Percentiles rank a stretch among this genome's conserved stretches.
These are phyloP conservation scores for Penicillium parvum DNA, from an alignment of 495 filamentous ascomycete genomes.

Conservation along the genomic window DNA sequence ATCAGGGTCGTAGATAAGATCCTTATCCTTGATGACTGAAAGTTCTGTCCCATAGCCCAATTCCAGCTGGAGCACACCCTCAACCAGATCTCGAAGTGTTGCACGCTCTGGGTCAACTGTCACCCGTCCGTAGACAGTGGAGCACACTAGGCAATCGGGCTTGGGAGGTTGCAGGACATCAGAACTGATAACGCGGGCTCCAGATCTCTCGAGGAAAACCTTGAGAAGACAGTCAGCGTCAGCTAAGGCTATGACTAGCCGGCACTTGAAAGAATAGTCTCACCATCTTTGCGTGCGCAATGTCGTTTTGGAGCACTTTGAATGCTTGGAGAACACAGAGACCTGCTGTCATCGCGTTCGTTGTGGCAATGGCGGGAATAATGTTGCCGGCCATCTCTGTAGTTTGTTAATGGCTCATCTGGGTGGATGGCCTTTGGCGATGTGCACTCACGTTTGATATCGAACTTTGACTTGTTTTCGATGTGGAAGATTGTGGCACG, in stretches of 20 bases:
- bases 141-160: conserved; percentile 75
- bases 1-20: conserved; percentile 80
- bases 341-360: conserved; percentile 92
- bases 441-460: conserved; percentile 70
- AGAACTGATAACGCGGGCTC: conserved; percentile 66
- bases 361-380: conserved; percentile 96
- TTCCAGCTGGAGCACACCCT: conserved; percentile 60
- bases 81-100: conserved; percentile 77
- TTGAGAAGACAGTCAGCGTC: conserved; percentile 14
- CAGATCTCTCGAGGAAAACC: conserved; percentile 75
- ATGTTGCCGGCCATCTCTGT: conserved; percentile 97
- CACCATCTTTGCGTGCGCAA: conserved; percentile 57
- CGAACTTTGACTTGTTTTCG: conserved; percentile 83
- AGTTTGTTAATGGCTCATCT: conserved; percentile 3
- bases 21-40: conserved; percentile 65
- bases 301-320: conserved; percentile 78
- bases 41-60: conserved; percentile 84
- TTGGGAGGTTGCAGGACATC: conserved; percentile 75
- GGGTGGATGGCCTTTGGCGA: not conserved
- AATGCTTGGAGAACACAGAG: conserved; percentile 91
- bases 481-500: conserved; percentile 83
- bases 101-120: conserved; percentile 67
- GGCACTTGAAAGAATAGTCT: not conserved
- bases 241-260: not conserved
- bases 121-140: conserved; percentile 61